phyloP scores from a whole-genome alignment of 257 asterid species.

The Scutellaria baicalensis region DNA sequence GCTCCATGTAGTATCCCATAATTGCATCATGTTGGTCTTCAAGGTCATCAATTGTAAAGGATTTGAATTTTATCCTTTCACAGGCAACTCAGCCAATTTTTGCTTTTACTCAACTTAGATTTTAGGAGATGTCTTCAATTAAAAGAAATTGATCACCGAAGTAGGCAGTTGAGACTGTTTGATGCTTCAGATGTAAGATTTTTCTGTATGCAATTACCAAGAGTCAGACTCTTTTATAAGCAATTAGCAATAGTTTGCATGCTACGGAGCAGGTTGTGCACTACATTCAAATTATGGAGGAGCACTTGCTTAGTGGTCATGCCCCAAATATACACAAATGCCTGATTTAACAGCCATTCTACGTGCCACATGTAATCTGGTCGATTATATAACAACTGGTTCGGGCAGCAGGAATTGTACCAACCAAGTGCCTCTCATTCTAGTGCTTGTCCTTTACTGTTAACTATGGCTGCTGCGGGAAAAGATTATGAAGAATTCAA shows the following conservation, averaged over 20 bases:
- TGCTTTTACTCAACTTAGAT: background rate
- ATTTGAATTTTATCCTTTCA: background rate
- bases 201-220: background rate
- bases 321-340: too few relatives aligned
- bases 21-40: background rate
- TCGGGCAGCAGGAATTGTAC: background rate
- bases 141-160: background rate
- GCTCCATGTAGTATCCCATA: background rate
- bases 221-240: background rate
- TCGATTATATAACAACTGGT: background rate
- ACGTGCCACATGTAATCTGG: background rate
- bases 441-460: background rate
- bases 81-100: background rate
- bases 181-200: background rate
- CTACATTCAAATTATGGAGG: background rate
- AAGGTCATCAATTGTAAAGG: background rate
- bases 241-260: background rate
- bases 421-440: background rate
- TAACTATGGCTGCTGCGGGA: background rate
- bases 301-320: background rate
- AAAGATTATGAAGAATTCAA: background rate
- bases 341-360: background rate
- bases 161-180: background rate
- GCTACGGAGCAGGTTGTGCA: background rate
- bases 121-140: background rate